phyloP scores from a whole-genome alignment of 1,284 basidiomycete species.

The Papiliotrema nemorosa region DNA sequence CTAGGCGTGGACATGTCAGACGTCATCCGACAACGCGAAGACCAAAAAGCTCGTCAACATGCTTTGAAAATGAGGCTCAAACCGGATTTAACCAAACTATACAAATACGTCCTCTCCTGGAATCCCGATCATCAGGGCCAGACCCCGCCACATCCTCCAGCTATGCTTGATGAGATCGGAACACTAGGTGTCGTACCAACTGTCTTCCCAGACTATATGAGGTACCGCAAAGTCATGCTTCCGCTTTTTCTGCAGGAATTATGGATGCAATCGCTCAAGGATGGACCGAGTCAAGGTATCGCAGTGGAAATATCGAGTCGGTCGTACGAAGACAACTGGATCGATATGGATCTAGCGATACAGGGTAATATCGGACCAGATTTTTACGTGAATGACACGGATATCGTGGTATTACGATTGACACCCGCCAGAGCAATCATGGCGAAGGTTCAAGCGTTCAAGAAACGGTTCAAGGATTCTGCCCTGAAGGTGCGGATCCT shows the following conservation, averaged over 20 bases:
- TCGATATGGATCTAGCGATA: constrained; percentile 42
- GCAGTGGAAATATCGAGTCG: constrained; percentile 66
- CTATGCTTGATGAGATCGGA: constrained; percentile 44
- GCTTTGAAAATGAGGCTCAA: constrained; percentile 67
- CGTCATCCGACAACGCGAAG: constrained; percentile 47
- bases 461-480: constrained; percentile 53
- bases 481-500: constrained; percentile 53
- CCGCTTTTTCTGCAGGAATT: constrained; percentile 87
- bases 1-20: constrained; percentile 53
- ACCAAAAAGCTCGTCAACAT: constrained; percentile 61
- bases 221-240: constrained; percentile 75
- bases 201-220: constrained; percentile 61
- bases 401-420: constrained; percentile 68
- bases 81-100: constrained; percentile 76
- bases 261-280: constrained; percentile 85
- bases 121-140: constrained; percentile 68
- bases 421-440: constrained; percentile 52
- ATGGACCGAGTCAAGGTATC: constrained; percentile 60
- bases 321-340: constrained; percentile 45
- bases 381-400: constrained; percentile 73
- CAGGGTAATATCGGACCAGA: constrained; percentile 60
- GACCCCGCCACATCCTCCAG: constrained; percentile 55
- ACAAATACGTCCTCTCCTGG: constrained; percentile 82
- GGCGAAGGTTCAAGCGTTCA: constrained; percentile 74
- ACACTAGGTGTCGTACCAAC: constrained; percentile 58